phyloP scores from a whole-genome alignment of 164 flowering plant genomes.

The Kingdonia uniflora region DNA sequence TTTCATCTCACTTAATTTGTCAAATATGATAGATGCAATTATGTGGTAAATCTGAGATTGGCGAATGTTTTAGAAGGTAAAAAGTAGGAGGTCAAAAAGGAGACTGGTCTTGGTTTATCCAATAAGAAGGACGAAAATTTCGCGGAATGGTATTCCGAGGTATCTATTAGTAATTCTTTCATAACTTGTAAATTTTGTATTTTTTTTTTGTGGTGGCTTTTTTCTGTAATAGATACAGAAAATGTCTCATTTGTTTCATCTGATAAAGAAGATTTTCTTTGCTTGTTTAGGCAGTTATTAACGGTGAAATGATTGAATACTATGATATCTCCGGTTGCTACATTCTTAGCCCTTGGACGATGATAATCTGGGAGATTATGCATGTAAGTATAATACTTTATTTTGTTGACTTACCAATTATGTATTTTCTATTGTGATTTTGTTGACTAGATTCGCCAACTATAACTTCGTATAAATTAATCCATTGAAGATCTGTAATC shows the following conservation, averaged over 20 bases:
- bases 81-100: slow-evolving; percentile 92
- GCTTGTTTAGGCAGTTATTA: slow-evolving; percentile 58
- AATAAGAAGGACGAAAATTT: slow-evolving; percentile 78
- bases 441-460: too few relatives aligned
- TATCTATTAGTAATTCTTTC: slow-evolving; percentile 14
- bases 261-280: not conserved
- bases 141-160: slow-evolving; percentile 99
- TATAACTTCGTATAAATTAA: too few relatives aligned
- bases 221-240: not conserved
- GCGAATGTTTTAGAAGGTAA: slow-evolving; percentile 10
- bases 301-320: slow-evolving; percentile 84
- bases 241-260: not conserved
- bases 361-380: slow-evolving; percentile 82
- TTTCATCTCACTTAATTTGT: too few relatives aligned
- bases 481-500: too few relatives aligned
- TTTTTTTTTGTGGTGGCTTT: not conserved
- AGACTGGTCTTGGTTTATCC: slow-evolving; percentile 86
- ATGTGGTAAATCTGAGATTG: too few relatives aligned
- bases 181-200: not conserved
- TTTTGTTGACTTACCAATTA: not conserved
- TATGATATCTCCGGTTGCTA: slow-evolving; percentile 98
- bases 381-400: slow-evolving; percentile 20
- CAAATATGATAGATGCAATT: too few relatives aligned
- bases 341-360: slow-evolving; percentile 85
- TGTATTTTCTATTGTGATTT: not conserved